Base-by-base conservation (phyloP, 2,329 filamentous ascomycete genomes). In the Cadophora sp. region DNA sequence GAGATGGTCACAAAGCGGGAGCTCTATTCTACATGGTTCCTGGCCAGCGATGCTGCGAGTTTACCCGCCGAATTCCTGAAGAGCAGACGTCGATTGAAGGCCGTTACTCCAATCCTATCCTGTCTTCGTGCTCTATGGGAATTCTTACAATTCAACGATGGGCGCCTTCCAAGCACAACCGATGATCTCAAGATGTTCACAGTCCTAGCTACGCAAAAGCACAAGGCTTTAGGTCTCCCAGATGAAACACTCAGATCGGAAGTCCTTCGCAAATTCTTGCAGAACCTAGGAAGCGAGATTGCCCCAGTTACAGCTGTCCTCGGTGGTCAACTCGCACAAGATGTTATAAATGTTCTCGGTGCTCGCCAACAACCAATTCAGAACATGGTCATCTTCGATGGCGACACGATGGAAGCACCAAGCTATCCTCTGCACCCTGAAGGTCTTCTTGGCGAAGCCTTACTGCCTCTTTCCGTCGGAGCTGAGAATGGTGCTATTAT, bases 271-370 rank as follows among this genome's bases (percentile, higher is more conserved):
- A 90, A 85, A 75, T 99, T 99, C 81, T 79, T 98, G 50, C 92
- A 96, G 79, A 97, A 97, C 73, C 84, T 97, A 6, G 91, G 90
- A 65, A 89, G 89, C 75, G 95, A 98, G 81, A 83, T 98, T 48
- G 90, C 92, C 14, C 94, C 96, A 8, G 93, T 97, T 9, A 91
- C 92, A 0, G 94, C 96, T 1, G 93, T 97, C 68, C 83, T 99
- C 12, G 96, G 96, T 60, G 96, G 94, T 11, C 89, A 94, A 79
- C 85, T 99, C 19, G 93, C 95, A 0, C 96, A 99, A 81, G 96
- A 99, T 78, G 94, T 97, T 62, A 98, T 99, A 81, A 98, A 98
- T 76, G 94, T 97, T 37, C 86, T 98, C 6, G 93, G 94, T 60
- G 89, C 92, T 78, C 89, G 92, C 50, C 94, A 98, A 81, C 96